Evolutionary conservation across 768 basidiomycete species (phyloP).

Genomic region (Calocybe indica): DNA sequence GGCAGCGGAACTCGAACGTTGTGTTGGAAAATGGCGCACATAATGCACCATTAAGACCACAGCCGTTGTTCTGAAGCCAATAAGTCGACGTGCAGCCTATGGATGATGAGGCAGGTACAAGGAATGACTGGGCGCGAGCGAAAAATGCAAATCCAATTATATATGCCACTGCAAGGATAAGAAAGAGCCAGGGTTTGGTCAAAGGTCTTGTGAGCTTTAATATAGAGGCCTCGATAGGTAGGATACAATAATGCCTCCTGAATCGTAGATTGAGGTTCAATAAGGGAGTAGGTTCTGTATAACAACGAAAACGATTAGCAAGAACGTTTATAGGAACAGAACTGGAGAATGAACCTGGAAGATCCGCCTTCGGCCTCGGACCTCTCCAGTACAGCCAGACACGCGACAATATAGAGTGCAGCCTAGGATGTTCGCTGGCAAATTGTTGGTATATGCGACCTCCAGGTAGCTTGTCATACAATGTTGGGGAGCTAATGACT

Average conservation of each 20-base stretch:
- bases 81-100: conserved; percentile 65
- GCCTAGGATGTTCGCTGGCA: conserved; percentile 11
- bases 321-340: background rate
- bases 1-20: conserved; percentile 75
- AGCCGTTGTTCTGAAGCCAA: conserved; percentile 64
- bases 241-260: conserved; percentile 26
- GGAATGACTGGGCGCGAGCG: conserved; percentile 64
- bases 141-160: conserved; percentile 73
- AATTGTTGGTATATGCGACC: conserved; percentile 3
- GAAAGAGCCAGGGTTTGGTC: conserved; percentile 47
- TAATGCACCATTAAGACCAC: conserved; percentile 61
- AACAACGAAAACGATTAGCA: background rate
- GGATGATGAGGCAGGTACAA: conserved; percentile 57
- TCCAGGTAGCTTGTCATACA: too few species aligned
- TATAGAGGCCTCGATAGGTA: conserved; percentile 51
- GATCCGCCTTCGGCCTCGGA: conserved; percentile 50
- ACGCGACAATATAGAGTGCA: background rate
- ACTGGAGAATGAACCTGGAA: conserved; percentile 28
- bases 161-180: conserved; percentile 51
- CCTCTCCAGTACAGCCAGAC: conserved; percentile 43
- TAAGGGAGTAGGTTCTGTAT: conserved; percentile 46
- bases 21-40: conserved; percentile 62
- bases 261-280: conserved; percentile 43
- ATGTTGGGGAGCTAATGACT: too few species aligned
- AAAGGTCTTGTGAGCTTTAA: conserved; percentile 46